Conservation (phyloP, 306 rosid species). For the Begonia fuchsioides region DNA sequence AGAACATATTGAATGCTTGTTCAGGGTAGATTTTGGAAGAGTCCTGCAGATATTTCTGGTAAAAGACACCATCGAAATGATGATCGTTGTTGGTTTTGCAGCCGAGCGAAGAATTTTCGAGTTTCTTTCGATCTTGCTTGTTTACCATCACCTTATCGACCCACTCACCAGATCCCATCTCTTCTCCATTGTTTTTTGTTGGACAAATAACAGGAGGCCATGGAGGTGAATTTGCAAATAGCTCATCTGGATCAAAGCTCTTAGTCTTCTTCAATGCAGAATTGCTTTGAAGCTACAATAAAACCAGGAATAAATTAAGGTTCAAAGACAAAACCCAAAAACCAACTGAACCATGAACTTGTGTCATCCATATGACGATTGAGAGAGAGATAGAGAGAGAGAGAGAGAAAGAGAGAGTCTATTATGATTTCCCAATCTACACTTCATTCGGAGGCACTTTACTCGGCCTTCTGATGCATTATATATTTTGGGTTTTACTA, state of each 20-base stretch:
- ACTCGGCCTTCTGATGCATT: no score
- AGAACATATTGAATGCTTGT: slow-evolving; percentile 47
- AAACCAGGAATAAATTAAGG: not conserved
- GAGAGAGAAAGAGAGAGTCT: no score
- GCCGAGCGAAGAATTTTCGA: slow-evolving; percentile 40
- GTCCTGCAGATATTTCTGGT: slow-evolving; percentile 80
- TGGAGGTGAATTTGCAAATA: slow-evolving; percentile 65
- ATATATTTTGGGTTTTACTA: no score
- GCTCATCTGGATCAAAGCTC: slow-evolving; percentile 73
- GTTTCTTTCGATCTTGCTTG: slow-evolving; percentile 53
- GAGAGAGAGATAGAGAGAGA: no score
- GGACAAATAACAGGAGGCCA: slow-evolving; percentile 76
- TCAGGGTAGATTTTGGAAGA: slow-evolving; percentile 54
- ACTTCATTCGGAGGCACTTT: no score
- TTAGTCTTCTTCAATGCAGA: slow-evolving; percentile 35
- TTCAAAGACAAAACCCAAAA: not conserved
- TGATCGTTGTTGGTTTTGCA: slow-evolving; percentile 68
- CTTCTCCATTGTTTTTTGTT: slow-evolving; percentile 44
- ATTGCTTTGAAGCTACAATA: slow-evolving; percentile 45
- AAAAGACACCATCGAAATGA: slow-evolving; percentile 46
- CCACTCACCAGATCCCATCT: slow-evolving; percentile 75
- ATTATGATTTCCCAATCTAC: no score
- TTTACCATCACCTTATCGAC: slow-evolving; percentile 97
- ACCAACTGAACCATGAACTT: no score
- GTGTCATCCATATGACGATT: no score